Evolutionary conservation across 2,329 filamentous ascomycete genomes (phyloP), one percentile per base, ranked within the genome.

Genomic region (Zymoseptoria crescenta): DNA sequence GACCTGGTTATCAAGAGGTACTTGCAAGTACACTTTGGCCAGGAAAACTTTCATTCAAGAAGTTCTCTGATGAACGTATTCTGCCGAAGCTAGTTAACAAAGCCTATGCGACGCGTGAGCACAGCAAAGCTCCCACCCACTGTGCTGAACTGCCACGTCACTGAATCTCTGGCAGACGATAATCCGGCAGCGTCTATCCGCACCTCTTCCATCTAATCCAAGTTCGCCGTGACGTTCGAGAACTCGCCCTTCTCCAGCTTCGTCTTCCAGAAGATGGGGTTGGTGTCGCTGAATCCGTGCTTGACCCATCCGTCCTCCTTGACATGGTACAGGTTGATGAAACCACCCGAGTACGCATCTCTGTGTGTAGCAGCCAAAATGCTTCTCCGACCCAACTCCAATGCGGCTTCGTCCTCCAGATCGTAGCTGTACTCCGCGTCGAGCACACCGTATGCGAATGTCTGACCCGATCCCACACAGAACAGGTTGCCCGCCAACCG

Each of bases 291-390:
- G 83, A 99, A 99, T 63, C 94, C 94, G 74, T 97, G 93, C 84
- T 96, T 96, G 72, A 96, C 92, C 94, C 94, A 99, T 69, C 94
- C 94, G 65, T 91, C 88, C 81, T 99, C 93, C 86, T 96, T 96
- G 74, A 99, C 92, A 73, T 99, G 94, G 79, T 99, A 99, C 73
- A 97, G 75, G 80, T 99, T 99, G 83, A 99, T 96, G 80, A 85
- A 97, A 67, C 94, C 94, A 81, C 94, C 94, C 24, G 94, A 97
- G 83, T 89, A 99, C n/a, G 94, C 94, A 75, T 99, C 94, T 73
- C 94, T 84, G 79, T 99, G 94, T 62, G 93, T 97, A 57, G 94
- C 94, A 45, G 94, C 94, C 66, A 99, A 79, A 73, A 99, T 99
- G 78, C 91, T 96, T 73, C 94, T 83, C 72, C 88, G 85, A 59